Percentiles rank a stretch among this genome's conserved stretches.
Conservation (phyloP, 2,329 filamentous ascomycete genomes). For the Xylaria sp. region DNA sequence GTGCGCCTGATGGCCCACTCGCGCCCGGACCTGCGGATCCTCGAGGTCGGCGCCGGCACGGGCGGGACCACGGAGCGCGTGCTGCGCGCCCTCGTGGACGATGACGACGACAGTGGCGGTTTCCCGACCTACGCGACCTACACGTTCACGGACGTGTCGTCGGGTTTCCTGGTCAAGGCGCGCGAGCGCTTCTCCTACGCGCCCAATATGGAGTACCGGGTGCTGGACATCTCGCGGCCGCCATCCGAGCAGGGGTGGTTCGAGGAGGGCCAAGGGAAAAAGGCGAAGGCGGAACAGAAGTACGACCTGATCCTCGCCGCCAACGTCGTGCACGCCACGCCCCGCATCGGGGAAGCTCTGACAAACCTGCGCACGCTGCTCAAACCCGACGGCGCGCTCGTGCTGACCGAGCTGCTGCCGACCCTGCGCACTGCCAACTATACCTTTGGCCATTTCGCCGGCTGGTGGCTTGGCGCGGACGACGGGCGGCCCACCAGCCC, state of each 20-base stretch:
- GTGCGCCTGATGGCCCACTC: conserved; percentile 21
- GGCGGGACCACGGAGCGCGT: conserved; percentile 33
- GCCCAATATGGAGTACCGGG: conserved; percentile 32
- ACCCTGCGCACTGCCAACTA: conserved; percentile 34
- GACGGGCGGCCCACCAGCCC: conserved; percentile 36
- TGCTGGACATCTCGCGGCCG: conserved; percentile 36
- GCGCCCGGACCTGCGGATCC: conserved; percentile 21
- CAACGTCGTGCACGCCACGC: conserved; percentile 36
- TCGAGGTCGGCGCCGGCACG: conserved; percentile 34
- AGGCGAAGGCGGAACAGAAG: too few relatives aligned
- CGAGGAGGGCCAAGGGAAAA: conserved; percentile 18
- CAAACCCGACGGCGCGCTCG: conserved; percentile 36
- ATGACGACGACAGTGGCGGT: conserved; percentile 23
- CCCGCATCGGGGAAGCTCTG: conserved; percentile 25
- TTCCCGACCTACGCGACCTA: conserved; percentile 27
- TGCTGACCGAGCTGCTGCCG: conserved; percentile 35
- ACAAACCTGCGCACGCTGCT: conserved; percentile 33
- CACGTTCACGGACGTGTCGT: conserved; percentile 34
- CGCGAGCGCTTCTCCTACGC: conserved; percentile 29
- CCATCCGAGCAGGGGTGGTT: conserved; percentile 38
- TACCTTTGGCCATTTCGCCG: conserved; percentile 37
- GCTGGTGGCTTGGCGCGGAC: conserved; percentile 42
- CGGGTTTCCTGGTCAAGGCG: conserved; percentile 34
- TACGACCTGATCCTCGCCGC: conserved; percentile 33
- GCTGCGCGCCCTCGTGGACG: conserved; percentile 24